Conservation (phyloP, 352 stramenopile genomes). For the Globisporangium takayamanum region DNA sequence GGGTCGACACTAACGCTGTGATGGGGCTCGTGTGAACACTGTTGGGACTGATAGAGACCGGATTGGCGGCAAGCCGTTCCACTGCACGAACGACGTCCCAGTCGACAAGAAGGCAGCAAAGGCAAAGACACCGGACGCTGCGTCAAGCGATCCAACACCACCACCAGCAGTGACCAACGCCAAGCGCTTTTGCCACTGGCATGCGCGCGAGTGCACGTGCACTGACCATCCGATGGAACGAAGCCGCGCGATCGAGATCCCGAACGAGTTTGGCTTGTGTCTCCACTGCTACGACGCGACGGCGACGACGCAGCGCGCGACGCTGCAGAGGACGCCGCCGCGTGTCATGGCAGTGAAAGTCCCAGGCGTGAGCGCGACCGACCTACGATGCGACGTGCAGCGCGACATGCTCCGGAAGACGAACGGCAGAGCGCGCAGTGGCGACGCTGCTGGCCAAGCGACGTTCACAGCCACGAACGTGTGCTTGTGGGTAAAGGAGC, state of each 20-base stretch:
- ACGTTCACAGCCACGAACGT: conserved; percentile 22
- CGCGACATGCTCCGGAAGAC: conserved; percentile 13
- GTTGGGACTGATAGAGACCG: conserved; percentile 18
- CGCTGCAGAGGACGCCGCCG: conserved; percentile 40
- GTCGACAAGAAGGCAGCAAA: conserved; percentile 9
- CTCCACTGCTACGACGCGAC: conserved; percentile 51
- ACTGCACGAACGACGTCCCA: conserved; percentile 35
- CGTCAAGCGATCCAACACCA: background rate
- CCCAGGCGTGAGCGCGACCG: conserved; percentile 31
- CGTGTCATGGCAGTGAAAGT: conserved; percentile 29
- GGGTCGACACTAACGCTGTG: background rate
- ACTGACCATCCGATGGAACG: conserved; percentile 40
- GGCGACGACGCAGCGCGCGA: conserved; percentile 27
- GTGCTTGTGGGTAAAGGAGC: conserved; percentile 56
- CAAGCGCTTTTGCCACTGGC: conserved; percentile 40
- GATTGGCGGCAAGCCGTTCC: conserved; percentile 38
- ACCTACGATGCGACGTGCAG: conserved; percentile 21
- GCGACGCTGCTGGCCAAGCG: background rate
- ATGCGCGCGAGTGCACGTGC: conserved; percentile 36
- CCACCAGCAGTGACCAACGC: background rate
- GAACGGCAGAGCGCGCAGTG: conserved; percentile 6
- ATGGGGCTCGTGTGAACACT: too few relatives aligned
- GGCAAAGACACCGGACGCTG: background rate
- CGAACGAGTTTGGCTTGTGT: conserved; percentile 54
- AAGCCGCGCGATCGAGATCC: conserved; percentile 41